Evolutionary conservation across 495 filamentous ascomycete species (phyloP).

Genomic region (Penicillium riverlandense): DNA sequence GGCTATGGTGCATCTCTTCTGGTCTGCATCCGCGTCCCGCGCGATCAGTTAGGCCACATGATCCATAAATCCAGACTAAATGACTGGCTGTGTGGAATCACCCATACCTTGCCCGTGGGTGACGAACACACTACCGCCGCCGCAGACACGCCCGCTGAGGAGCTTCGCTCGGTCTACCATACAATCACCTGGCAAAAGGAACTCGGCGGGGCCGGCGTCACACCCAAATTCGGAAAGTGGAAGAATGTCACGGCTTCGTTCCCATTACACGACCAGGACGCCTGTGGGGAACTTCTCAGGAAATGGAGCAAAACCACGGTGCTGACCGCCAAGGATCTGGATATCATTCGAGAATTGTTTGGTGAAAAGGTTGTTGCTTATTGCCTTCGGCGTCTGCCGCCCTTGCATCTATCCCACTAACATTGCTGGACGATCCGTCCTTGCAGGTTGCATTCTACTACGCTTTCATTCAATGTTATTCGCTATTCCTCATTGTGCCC

Average conservation of each 20-base stretch:
- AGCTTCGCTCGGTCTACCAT: constrained; percentile 81
- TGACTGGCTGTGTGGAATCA: constrained; percentile 89
- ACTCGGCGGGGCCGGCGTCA: constrained; percentile 86
- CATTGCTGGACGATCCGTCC: background rate
- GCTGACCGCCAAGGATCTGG: constrained; percentile 65
- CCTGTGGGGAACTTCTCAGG: constrained; percentile 82
- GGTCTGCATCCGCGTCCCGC: constrained; percentile 65
- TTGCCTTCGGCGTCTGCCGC: background rate
- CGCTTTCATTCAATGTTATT: constrained; percentile 89
- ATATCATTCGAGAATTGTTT: constrained; percentile 73
- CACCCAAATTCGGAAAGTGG: constrained; percentile 72
- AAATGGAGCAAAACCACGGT: constrained; percentile 72
- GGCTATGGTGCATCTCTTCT: constrained; percentile 70
- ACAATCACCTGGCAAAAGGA: constrained; percentile 73
- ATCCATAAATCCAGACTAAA: constrained; percentile 75
- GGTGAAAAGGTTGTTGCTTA: constrained; percentile 65
- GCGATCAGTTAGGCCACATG: constrained; percentile 36
- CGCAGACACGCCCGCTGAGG: constrained; percentile 76
- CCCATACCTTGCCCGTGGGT: constrained; percentile 59
- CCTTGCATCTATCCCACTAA: background rate
- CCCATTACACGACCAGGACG: constrained; percentile 76
- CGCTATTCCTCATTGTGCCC: constrained; percentile 74
- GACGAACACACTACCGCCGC: constrained; percentile 38
- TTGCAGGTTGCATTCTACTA: constrained; percentile 82
- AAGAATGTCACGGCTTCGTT: constrained; percentile 79